A percentile compares a stretch with the other conserved stretches of the same genome.
phyloP scores from a whole-genome alignment of 768 basidiomycete species.

The Suillus subalutaceus region DNA sequence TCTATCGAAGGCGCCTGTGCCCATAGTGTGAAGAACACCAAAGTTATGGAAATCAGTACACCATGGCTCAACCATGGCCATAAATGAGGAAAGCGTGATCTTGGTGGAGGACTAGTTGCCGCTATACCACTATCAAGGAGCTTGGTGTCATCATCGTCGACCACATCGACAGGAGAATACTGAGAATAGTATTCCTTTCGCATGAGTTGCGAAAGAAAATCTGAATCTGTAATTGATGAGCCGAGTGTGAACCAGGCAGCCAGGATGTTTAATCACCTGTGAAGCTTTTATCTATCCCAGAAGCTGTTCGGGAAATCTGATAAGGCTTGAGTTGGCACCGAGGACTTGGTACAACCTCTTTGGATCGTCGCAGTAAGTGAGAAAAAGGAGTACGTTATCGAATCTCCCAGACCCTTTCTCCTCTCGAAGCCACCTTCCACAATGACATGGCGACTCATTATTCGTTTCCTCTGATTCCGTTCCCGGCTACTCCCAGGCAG shows the following conservation, averaged over 20 bases:
- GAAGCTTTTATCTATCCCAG: neutral
- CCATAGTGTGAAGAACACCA: constrained; percentile 15
- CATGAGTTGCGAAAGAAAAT: neutral
- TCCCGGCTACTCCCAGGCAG: neutral
- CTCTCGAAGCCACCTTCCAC: neutral
- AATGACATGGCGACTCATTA: neutral
- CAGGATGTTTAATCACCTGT: too few relatives aligned
- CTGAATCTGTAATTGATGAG: neutral
- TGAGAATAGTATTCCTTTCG: neutral
- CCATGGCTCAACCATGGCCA: constrained; percentile 13
- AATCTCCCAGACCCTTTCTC: neutral
- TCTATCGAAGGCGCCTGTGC: neutral
- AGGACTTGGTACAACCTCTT: neutral
- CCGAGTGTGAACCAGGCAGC: neutral
- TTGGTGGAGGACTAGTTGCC: neutral
- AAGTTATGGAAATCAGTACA: neutral
- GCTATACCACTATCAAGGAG: neutral
- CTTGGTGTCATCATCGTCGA: neutral
- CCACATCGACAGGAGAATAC: neutral
- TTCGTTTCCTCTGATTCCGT: neutral
- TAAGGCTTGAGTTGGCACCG: neutral
- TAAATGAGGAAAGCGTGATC: neutral
- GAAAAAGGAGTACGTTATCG: neutral
- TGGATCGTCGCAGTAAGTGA: neutral
- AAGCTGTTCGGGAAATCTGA: neutral